Conservation (phyloP, 169 alveolate species). For the Plasmodium fragile region DNA sequence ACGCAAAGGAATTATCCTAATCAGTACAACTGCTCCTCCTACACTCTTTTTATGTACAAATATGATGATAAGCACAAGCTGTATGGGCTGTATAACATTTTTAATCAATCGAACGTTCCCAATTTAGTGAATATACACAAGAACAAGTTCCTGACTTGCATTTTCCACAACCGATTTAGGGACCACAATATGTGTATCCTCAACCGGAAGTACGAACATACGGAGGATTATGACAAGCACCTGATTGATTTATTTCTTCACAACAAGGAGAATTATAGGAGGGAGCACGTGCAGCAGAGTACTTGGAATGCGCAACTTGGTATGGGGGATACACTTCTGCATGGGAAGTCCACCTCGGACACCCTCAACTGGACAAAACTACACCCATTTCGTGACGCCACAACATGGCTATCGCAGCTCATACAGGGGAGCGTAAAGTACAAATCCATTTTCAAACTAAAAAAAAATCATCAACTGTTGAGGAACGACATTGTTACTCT, state of each 20-base stretch:
- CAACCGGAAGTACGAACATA: constrained; percentile 5
- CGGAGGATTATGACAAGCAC: constrained; percentile 21
- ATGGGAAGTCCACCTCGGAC: background rate
- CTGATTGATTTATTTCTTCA: constrained; percentile 40
- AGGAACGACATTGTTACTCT: constrained; percentile 54
- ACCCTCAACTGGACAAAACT: background rate
- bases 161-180: constrained; percentile 28
- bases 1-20: background rate
- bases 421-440: constrained; percentile 21
- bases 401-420: background rate
- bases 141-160: constrained; percentile 44
- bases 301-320: background rate
- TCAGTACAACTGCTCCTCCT: constrained; percentile 43
- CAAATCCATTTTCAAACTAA: constrained; percentile 44
- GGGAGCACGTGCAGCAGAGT: background rate
- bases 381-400: background rate
- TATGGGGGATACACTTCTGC: background rate
- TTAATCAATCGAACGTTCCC: constrained; percentile 8
- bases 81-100: constrained; percentile 61
- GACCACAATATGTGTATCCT: constrained; percentile 32
- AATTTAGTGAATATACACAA: constrained; percentile 64
- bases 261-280: background rate
- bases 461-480: constrained; percentile 8
- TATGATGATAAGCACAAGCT: constrained; percentile 49
- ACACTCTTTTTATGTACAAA: constrained; percentile 58